phyloP scores from a whole-genome alignment of 305 asterid genomes.

The Rubia occidens region DNA sequence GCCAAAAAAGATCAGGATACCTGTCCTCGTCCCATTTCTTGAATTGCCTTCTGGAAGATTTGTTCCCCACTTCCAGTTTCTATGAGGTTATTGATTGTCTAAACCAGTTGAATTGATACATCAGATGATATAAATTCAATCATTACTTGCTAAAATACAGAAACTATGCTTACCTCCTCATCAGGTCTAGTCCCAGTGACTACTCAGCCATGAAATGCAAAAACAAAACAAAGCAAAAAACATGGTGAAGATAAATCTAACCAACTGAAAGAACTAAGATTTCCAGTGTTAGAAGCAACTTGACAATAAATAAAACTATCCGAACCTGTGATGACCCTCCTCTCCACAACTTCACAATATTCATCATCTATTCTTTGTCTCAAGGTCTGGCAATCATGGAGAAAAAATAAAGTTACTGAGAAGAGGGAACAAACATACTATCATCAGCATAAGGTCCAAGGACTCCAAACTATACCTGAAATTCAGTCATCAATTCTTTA shows the following conservation, averaged over 20 bases:
- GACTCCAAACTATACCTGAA: constrained; percentile 41
- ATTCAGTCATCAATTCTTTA: constrained; percentile 66
- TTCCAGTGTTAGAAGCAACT: not conserved
- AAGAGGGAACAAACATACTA: not conserved
- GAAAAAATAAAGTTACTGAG: not conserved
- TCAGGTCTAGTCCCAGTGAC: constrained; percentile 85
- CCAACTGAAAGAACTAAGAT: not conserved
- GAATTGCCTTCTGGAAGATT: constrained; percentile 79
- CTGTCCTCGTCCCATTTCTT: constrained; percentile 79
- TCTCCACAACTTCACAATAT: constrained; percentile 85
- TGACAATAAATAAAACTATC: constrained; percentile 6
- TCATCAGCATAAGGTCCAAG: constrained; percentile 8
- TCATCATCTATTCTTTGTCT: constrained; percentile 71
- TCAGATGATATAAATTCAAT: not conserved
- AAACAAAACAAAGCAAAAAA: not conserved
- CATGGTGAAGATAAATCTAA: constrained; percentile 10
- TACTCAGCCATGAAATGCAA: constrained; percentile 24
- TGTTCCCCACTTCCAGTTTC: constrained; percentile 89
- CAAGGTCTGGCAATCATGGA: constrained; percentile 31
- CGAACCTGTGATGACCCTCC: constrained; percentile 77
- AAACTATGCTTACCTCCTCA: constrained; percentile 54
- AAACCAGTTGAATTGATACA: constrained; percentile 21
- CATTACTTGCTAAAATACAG: constrained; percentile 4
- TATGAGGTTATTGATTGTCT: constrained; percentile 73
- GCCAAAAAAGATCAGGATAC: constrained; percentile 19